Percentiles rank a stretch among this genome's conserved stretches.
phyloP scores from a whole-genome alignment of 2,329 filamentous ascomycete genomes.

The Aspergillus fumigatus region DNA sequence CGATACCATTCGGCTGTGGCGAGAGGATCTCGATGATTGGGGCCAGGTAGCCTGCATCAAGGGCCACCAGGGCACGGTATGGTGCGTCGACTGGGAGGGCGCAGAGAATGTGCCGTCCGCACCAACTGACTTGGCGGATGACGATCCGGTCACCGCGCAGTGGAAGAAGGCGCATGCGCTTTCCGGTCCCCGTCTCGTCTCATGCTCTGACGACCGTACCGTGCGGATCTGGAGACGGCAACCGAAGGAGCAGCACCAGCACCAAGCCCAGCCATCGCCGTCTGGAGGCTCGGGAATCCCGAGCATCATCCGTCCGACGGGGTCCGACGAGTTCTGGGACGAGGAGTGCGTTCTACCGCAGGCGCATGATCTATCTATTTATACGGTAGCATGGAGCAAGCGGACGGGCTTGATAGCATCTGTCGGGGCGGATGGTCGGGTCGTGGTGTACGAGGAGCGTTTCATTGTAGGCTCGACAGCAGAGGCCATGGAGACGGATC shows the following conservation, averaged over 20 bases:
- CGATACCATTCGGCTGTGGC: slow-evolving; percentile 82
- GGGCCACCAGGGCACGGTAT: slow-evolving; percentile 82
- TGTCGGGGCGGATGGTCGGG: slow-evolving; percentile 77
- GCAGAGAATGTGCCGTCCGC: slow-evolving; percentile 29
- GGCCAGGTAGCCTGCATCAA: slow-evolving; percentile 77
- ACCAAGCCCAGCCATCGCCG: slow-evolving; percentile 35
- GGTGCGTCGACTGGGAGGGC: slow-evolving; percentile 70
- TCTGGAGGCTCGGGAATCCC: slow-evolving; percentile 55
- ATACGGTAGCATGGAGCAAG: slow-evolving; percentile 79
- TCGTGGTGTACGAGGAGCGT: slow-evolving; percentile 72
- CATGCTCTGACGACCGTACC: slow-evolving; percentile 78
- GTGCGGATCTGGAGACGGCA: slow-evolving; percentile 74
- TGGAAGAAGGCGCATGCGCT: slow-evolving; percentile 29
- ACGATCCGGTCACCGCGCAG: background rate
- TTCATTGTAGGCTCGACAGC: slow-evolving; percentile 24
- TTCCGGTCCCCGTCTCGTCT: slow-evolving; percentile 60
- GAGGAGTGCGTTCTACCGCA: slow-evolving; percentile 71
- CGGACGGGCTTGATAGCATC: slow-evolving; percentile 75
- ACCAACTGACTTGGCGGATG: slow-evolving; percentile 2
- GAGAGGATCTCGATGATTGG: slow-evolving; percentile 92
- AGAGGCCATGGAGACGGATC: slow-evolving; percentile 24
- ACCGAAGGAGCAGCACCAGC: slow-evolving; percentile 42
- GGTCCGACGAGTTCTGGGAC: slow-evolving; percentile 76
- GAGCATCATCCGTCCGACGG: slow-evolving; percentile 76
- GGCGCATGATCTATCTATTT: slow-evolving; percentile 74